Evolutionary conservation across 495 filamentous ascomycete species (phyloP).

Genomic region (Neurospora sp.): DNA sequence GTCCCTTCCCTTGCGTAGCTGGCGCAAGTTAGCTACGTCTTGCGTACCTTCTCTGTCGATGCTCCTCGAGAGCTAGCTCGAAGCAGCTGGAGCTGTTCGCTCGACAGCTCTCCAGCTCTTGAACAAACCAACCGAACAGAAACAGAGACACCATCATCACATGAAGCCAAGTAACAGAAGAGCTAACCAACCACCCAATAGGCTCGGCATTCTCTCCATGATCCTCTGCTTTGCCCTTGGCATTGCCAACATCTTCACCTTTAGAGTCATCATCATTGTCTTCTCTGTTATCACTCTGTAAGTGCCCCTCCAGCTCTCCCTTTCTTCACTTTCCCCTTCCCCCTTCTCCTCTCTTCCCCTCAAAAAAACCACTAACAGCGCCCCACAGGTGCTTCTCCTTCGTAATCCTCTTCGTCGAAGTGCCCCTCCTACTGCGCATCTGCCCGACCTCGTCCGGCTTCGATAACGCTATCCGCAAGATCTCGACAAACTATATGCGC

Average conservation of each 20-base stretch:
- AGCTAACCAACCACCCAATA: constrained; percentile 36
- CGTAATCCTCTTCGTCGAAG: constrained; percentile 91
- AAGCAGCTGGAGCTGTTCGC: not conserved
- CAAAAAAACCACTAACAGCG: constrained; percentile 1
- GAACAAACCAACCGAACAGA: not conserved
- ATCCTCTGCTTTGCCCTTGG: constrained; percentile 92
- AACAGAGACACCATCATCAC: not conserved
- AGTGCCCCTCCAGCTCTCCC: constrained; percentile 18
- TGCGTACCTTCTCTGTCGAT: not conserved
- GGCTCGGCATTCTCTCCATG: constrained; percentile 91
- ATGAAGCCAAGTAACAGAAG: not conserved
- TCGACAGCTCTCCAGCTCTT: not conserved
- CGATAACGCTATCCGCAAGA: constrained; percentile 79
- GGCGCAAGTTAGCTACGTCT: not conserved
- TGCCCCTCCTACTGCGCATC: constrained; percentile 92
- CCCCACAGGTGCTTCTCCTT: constrained; percentile 59
- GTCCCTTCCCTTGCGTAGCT: not conserved
- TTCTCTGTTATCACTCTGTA: constrained; percentile 84
- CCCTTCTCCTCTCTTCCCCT: constrained; percentile 49
- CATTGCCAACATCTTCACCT: constrained; percentile 77
- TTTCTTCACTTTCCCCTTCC: constrained; percentile 44
- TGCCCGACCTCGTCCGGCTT: constrained; percentile 89
- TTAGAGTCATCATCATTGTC: constrained; percentile 55
- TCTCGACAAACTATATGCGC: constrained; percentile 95
- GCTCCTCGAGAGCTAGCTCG: not conserved